These are phyloP conservation scores for Cephaloascus fragrans DNA, from an alignment of 805 yeast genomes.

Conservation along the genomic window DNA sequence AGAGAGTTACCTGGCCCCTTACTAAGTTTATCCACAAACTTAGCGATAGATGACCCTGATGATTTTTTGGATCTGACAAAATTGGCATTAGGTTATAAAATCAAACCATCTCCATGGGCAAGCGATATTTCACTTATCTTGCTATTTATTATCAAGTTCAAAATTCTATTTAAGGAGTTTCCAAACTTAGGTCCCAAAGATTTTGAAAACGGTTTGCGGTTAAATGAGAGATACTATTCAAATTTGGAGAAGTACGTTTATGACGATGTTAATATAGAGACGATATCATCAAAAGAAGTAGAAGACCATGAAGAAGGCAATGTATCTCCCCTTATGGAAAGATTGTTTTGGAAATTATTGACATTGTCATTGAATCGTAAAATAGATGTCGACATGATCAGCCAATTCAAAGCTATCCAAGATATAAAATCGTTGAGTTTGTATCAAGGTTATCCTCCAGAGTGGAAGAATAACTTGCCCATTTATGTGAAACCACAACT, in stretches of 20 bases:
- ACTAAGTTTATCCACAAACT: constrained; percentile 20
- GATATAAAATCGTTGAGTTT: constrained; percentile 20
- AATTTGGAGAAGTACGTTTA: neutral
- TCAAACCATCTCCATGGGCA: constrained; percentile 13
- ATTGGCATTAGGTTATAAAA: neutral
- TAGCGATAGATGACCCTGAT: constrained; percentile 5
- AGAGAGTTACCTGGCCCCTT: constrained; percentile 30
- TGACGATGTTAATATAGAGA: neutral
- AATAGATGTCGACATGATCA: constrained; percentile 14
- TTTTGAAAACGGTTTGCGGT: constrained; percentile 23
- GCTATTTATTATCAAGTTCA: constrained; percentile 21
- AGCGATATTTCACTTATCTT: constrained; percentile 22
- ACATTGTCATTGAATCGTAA: constrained; percentile 27
- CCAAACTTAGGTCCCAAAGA: constrained; percentile 24
- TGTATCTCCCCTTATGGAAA: constrained; percentile 21
- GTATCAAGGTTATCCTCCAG: constrained; percentile 24
- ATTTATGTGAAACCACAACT: neutral
- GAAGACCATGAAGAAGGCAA: neutral
- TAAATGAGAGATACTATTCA: constrained; percentile 5
- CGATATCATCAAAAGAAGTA: neutral
- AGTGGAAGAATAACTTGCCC: constrained; percentile 21
- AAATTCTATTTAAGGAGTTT: constrained; percentile 11
- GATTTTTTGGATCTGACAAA: neutral
- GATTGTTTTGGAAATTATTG: constrained; percentile 19
- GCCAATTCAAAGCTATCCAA: constrained; percentile 17